phyloP scores from a whole-genome alignment of 2,329 filamentous ascomycete genomes.

The Fusarium euwallaceae region DNA sequence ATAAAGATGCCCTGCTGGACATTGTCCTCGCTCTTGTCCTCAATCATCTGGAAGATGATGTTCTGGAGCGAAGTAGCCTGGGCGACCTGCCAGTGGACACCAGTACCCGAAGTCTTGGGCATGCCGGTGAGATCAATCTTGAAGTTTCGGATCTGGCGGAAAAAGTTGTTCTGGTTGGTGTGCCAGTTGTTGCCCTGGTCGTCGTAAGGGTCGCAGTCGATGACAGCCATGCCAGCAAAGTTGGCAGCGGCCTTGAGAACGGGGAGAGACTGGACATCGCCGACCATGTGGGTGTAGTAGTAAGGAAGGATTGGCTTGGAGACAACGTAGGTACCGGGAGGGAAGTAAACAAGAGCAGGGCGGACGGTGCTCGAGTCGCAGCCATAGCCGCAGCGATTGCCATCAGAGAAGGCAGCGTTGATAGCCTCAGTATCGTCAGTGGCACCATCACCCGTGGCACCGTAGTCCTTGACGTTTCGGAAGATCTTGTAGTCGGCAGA shows the following conservation, averaged over 20 bases:
- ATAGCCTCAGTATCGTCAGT: slow-evolving; percentile 92
- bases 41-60: slow-evolving; percentile 83
- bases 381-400: slow-evolving; percentile 81
- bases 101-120: slow-evolving; percentile 71
- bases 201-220: slow-evolving; percentile 89
- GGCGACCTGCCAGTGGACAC: slow-evolving; percentile 89
- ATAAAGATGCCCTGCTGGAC: slow-evolving; percentile 84
- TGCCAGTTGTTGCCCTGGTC: slow-evolving; percentile 78
- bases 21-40: slow-evolving; percentile 73
- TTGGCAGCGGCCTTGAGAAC: slow-evolving; percentile 78
- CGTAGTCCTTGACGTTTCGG: slow-evolving; percentile 83
- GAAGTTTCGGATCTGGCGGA: slow-evolving; percentile 85
- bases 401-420: slow-evolving; percentile 84
- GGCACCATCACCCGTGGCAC: slow-evolving; percentile 74
- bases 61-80: slow-evolving; percentile 86
- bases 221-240: slow-evolving; percentile 88
- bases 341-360: slow-evolving; percentile 93
- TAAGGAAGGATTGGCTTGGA: slow-evolving; percentile 83
- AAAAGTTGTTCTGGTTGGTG: slow-evolving; percentile 88
- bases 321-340: slow-evolving; percentile 86
- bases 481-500: slow-evolving; percentile 75
- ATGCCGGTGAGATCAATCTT: slow-evolving; percentile 80
- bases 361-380: slow-evolving; percentile 89
- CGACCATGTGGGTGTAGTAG: slow-evolving; percentile 95
- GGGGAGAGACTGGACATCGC: slow-evolving; percentile 79